Base-by-base conservation (phyloP, 2,329 filamentous ascomycete genomes). In the Leptodontidium sp. region DNA sequence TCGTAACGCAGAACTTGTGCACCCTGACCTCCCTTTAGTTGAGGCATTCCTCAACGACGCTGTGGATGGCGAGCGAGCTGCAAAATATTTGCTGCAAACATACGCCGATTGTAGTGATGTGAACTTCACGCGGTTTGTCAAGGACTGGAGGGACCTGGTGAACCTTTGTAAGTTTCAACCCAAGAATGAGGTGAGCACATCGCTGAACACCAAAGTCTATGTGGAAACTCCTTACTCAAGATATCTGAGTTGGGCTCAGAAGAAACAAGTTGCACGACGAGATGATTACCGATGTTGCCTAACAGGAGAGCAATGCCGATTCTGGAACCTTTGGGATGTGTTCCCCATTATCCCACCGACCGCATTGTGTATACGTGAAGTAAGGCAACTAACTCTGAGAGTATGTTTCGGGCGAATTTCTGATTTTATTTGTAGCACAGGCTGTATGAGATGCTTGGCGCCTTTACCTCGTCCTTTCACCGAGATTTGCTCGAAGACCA, bases 21-120 rank as follows among this genome's bases (percentile, higher is more conserved):
- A 70, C 32, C 68, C 68, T 14, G 49, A 32, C 52, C 32, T 65
- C 7, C 57, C 61, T 55, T 59, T 70, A 29, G 58, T 70, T n/a
- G 68, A 70, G 38, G 45, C 50, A 63, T 70, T 68, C 58, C 35
- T 70, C 38, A 65, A 65, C n/a, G 65, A 70, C 40, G 68, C 65
- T 40, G 57, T 45, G 15, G 50, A 70, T 62, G 61, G 55, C 29
- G 40, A 68, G 17, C 55, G 55, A 38, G 64, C 65, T 45, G 65
- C 65, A 49, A 66, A 29, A 47, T 68, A 70, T 57, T 49, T 70
- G 21, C 50, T 70, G 62, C 47, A 66, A 43, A 57, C 35, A 52
- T 70, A 59, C 58, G 40, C 55, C 9, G 49, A 70, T 59, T 55
- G 9, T 24, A 50, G 4, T 21, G 50, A 24, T 61, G 17, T n/a